Conservation (phyloP, 2,329 filamentous ascomycete species). For the Epicoccum nigrum region DNA sequence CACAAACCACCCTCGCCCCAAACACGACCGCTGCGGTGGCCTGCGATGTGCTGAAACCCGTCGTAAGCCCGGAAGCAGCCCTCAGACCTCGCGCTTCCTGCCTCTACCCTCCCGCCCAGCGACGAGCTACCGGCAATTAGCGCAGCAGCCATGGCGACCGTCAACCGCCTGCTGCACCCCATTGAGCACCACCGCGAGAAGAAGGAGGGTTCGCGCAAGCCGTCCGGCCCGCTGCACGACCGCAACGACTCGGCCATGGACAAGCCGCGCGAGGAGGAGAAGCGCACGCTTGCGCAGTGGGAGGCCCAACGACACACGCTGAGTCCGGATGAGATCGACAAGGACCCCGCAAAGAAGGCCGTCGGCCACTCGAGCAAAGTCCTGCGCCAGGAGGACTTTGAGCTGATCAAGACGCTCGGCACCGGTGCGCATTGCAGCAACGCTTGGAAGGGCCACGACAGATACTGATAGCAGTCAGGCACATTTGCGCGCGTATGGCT, state of each 20-base stretch:
- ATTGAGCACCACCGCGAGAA: slow-evolving; percentile 39
- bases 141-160: slow-evolving; percentile 42
- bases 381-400: slow-evolving; percentile 66
- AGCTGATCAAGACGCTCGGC: slow-evolving; percentile 75
- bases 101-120: slow-evolving; percentile 17
- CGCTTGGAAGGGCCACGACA: too few relatives aligned
- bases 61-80: slow-evolving; percentile 18
- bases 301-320: slow-evolving; percentile 53
- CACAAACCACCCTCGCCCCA: background rate
- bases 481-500: slow-evolving; percentile 85
- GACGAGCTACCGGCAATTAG: slow-evolving; percentile 16
- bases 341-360: slow-evolving; percentile 52
- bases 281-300: slow-evolving; percentile 54
- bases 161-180: slow-evolving; percentile 48
- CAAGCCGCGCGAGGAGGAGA: slow-evolving; percentile 55
- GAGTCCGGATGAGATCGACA: slow-evolving; percentile 51
- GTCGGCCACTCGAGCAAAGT: slow-evolving; percentile 56
- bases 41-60: slow-evolving; percentile 16
- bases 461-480: slow-evolving; percentile 54
- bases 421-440: slow-evolving; percentile 61
- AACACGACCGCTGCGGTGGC: slow-evolving; percentile 15
- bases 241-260: slow-evolving; percentile 45
- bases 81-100: slow-evolving; percentile 16
- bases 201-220: slow-evolving; percentile 26
- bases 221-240: slow-evolving; percentile 37